Base-by-base conservation (phyloP, 768 basidiomycete species). In the Naganishia kalamii region DNA sequence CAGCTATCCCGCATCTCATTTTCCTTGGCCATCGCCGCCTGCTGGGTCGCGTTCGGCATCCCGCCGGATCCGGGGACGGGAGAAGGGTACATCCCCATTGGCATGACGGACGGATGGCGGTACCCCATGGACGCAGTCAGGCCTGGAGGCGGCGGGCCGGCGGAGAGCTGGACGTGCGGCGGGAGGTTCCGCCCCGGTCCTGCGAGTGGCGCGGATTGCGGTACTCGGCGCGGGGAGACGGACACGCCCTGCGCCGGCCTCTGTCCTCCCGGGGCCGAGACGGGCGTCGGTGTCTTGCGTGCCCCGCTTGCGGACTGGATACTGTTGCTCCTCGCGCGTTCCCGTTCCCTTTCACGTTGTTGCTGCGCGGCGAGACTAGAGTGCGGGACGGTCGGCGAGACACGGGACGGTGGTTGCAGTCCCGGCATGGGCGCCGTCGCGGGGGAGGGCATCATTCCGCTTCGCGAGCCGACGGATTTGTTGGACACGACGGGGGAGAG, bases 161-260 rank as follows among this genome's bases (percentile, higher is more conserved):
- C 54, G n/a, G 54, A 57, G n/a, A 57, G 37, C 37, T 57, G 54
- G 23, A 57, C 54, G 40, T 57, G 54, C 4, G 54, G 54, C 7
- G 54, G 54, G 40, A 57, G 54, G n/a, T 23, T 10, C 27, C 37
- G n/a, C 12, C 37, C 37, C 11, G 33, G 21, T 10, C n/a, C 51
- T 52, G 51, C 3, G n/a, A 32, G 11, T n/a, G 51, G 30, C 13
- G 32, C 51, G 13, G 51, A 30, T 11, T 33, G 23, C n/a, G 54
- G 54, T 25, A 37, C n/a, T 37, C 54, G 21, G 13, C 54, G 11
- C 13, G 54, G 54, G 21, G 54, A 57, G 35, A 57, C 54, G 23
- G 54, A 37, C 1, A 40, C 35, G 23, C 35, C 33, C 43, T 6
- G 43, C 19, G 19, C 13, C 43, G 19, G 5, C 10, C n/a, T n/a